phyloP scores from a whole-genome alignment of 805 yeast species.

The Nakazawaea ishiwadae region DNA sequence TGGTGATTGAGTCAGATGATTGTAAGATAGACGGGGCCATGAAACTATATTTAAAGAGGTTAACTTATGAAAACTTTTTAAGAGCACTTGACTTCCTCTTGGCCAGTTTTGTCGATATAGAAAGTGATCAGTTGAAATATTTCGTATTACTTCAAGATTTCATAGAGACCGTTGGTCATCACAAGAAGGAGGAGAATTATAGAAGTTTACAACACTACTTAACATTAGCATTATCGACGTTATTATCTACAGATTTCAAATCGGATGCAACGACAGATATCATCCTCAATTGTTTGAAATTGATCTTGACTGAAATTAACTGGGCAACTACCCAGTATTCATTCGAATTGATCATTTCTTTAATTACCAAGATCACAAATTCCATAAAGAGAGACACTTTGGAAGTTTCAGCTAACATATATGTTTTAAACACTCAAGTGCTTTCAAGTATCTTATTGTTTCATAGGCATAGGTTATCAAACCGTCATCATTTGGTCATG shows the following conservation, averaged over 20 bases:
- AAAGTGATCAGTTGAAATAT: slow-evolving; percentile 14
- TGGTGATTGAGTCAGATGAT: slow-evolving; percentile 23
- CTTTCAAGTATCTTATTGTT: slow-evolving; percentile 58
- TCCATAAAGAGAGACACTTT: slow-evolving; percentile 2
- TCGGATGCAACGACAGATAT: not conserved
- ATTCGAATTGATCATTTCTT: slow-evolving; percentile 48
- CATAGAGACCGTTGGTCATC: not conserved
- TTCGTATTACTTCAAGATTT: slow-evolving; percentile 19
- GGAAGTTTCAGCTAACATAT: slow-evolving; percentile 20
- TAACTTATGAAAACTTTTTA: slow-evolving; percentile 14
- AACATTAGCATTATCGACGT: slow-evolving; percentile 1
- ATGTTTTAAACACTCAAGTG: slow-evolving; percentile 37
- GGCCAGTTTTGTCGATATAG: slow-evolving; percentile 18
- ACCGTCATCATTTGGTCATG: slow-evolving; percentile 67
- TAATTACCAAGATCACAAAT: slow-evolving; percentile 25
- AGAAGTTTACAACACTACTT: slow-evolving; percentile 1
- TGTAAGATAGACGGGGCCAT: slow-evolving; percentile 1
- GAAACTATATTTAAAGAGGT: slow-evolving; percentile 9
- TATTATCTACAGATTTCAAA: not conserved
- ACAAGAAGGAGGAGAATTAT: not conserved
- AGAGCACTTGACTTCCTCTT: slow-evolving; percentile 15
- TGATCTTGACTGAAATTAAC: slow-evolving; percentile 40
- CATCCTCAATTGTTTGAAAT: slow-evolving; percentile 31
- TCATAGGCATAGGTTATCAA: slow-evolving; percentile 66
- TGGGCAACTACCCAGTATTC: slow-evolving; percentile 65